Evolutionary conservation across 352 stramenopile genomes (phyloP), one percentile per base, ranked within the genome.

Genomic region (Pythium insidiosum): DNA sequence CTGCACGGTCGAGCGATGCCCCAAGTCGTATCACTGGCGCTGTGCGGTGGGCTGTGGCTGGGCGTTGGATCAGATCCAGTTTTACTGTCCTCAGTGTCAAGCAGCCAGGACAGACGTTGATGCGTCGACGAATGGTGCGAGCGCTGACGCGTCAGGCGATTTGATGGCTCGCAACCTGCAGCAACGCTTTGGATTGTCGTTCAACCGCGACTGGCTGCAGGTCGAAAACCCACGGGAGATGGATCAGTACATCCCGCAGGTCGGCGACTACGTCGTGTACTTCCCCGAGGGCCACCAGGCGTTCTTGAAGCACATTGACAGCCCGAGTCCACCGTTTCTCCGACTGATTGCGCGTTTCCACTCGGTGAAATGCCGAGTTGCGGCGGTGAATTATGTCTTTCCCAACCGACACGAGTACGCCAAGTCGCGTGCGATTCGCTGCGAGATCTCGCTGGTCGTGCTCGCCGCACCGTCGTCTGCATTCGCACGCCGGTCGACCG

Each of bases 11-110:
- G 39, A 58, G 38, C 51, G 64, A 30, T 90, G 77, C 48, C 64
- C 60, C 13, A 81, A 67, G 41, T 89, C 76, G 21, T 91, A 88
- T 41, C 79, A 91, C 40, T 91, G 79, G 79, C 87, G 84, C 41
- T 91, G 79, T 53, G 79, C 79, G 18, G 73, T 91, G 23, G 57
- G 51, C 15, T 74, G 61, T 10, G 79, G 79, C 2, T 91, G 73
- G 73, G 73, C 67, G 2, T 57, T 86, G 21, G 74, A 84, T 38
- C 71, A 86, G 47, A 84, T 90, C 37, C 73, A 91, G 21, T 90
- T 94, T 47, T 90, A 85, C 30, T 94, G 81, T 24, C 73, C 76
- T 15, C 63, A 67, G 1, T 15, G n/a, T n/a, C 78, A 91, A 30
- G 58, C 69, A 51, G 45, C 38, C 47, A 43, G 21, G 37, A 36